Conservation (phyloP, 306 rosid species). For the Begonia fuchsioides region DNA sequence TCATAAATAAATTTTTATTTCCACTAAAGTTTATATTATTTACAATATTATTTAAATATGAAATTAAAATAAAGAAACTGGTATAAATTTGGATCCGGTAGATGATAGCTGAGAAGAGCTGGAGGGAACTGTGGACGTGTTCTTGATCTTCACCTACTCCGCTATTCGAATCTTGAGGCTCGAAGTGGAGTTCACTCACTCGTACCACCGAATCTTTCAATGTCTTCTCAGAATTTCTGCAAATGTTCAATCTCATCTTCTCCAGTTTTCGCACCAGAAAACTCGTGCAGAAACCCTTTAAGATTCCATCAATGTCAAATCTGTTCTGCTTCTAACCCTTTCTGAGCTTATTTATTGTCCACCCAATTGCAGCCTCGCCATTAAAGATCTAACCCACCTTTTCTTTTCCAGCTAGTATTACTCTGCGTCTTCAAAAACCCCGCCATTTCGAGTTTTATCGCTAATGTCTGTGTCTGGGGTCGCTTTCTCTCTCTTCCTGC, state of each 20-base stretch:
- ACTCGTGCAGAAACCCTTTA: slow-evolving; percentile 5
- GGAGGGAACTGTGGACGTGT: background rate
- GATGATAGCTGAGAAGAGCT: too few relatives aligned
- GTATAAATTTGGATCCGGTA: too few relatives aligned
- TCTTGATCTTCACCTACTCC: background rate
- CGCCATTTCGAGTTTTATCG: slow-evolving; percentile 14
- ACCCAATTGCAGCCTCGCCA: slow-evolving; percentile 16
- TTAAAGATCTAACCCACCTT: slow-evolving; percentile 12
- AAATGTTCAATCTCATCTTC: background rate
- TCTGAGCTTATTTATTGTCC: slow-evolving; percentile 17
- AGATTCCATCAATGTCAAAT: too few relatives aligned
- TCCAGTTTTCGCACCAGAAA: slow-evolving; percentile 3
- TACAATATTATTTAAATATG: too few relatives aligned
- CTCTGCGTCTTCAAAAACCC: slow-evolving; percentile 6
- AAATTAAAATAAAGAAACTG: too few relatives aligned
- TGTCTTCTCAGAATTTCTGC: background rate
- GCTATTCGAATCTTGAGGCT: too few relatives aligned
- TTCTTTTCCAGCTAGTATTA: slow-evolving; percentile 11
- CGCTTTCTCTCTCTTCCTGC: slow-evolving; percentile 41
- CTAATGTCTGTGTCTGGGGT: slow-evolving; percentile 44
- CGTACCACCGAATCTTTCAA: background rate
- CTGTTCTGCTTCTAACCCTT: background rate
- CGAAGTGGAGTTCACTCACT: background rate
- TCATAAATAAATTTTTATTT: too few relatives aligned
- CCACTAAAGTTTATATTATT: too few relatives aligned